Evolutionary conservation across 495 filamentous ascomycete genomes (phyloP).

Genomic region (Penicillium waksmanii): DNA sequence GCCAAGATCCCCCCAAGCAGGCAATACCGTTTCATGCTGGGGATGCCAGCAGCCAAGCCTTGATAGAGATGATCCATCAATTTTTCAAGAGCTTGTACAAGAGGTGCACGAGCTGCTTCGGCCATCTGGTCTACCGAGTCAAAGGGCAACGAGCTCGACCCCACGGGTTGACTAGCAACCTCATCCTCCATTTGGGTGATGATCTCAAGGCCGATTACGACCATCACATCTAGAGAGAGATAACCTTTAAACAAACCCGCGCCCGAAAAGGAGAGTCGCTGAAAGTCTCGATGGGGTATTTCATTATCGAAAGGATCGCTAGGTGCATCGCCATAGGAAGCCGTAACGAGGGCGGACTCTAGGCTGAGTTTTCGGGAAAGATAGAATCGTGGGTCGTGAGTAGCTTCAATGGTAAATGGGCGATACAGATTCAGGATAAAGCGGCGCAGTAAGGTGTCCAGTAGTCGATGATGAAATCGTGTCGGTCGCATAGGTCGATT

Average conservation of each 20-base stretch:
- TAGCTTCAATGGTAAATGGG: constrained; percentile 47
- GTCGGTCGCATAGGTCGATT: constrained; percentile 25
- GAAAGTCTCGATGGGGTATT: constrained; percentile 34
- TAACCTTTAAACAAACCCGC: constrained; percentile 49
- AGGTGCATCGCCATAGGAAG: constrained; percentile 35
- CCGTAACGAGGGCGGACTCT: constrained; percentile 45
- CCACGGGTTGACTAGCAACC: constrained; percentile 8
- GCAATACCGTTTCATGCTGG: constrained; percentile 31
- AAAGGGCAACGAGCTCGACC: not conserved
- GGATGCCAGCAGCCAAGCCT: constrained; percentile 24
- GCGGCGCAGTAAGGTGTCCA: constrained; percentile 46
- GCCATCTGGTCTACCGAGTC: constrained; percentile 17
- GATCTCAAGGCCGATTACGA: constrained; percentile 43
- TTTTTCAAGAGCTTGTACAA: constrained; percentile 22
- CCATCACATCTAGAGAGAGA: constrained; percentile 32
- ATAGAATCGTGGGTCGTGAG: constrained; percentile 48
- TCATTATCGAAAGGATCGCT: constrained; percentile 24
- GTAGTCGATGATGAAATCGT: constrained; percentile 27
- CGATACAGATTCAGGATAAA: constrained; percentile 52
- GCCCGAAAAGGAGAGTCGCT: constrained; percentile 31
- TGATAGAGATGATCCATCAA: constrained; percentile 21
- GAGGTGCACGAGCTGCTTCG: constrained; percentile 13
- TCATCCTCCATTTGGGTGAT: constrained; percentile 41
- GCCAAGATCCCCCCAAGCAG: constrained; percentile 21
- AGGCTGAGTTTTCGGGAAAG: constrained; percentile 51